Base-by-base conservation (phyloP, 805 yeast genomes). In the Candida peoriensis region DNA sequence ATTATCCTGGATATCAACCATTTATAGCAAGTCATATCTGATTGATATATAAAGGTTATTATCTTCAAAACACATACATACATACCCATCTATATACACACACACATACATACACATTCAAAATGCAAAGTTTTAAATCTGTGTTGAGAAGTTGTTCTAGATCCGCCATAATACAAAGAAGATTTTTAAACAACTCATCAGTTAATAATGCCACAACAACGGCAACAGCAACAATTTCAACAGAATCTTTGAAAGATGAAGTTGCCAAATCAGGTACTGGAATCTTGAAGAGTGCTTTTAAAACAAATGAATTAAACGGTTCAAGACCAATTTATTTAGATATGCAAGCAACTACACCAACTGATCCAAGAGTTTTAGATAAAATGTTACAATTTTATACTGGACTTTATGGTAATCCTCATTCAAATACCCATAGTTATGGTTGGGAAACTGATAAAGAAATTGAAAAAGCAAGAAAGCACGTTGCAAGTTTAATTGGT, bases 371-470 rank as follows among this genome's bases (percentile, higher is more conserved):
- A 37, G 99, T 93, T 8, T 63, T 93, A 47, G 96, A 86, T 56
- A 81, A 78, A 47, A 87, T 86, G 95, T 58, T 86, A 48, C 76
- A 74, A 49, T 87, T 81, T 55, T 83, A 76, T 59, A 90, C 97
- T 3, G 97, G 97, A 4, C 69, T 86, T 38, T 93, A 87, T 57
- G 99, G 99, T 43, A 93, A 93, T 59, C 99, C 99, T 16, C 99
- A 93, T 63, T 87, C 96, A 6, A 78, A 93, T 39, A 93, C 98
- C 2, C 99, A 93, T 57, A 75, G 95, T 6, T 93, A 90, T 58
- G 99, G 99, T 23, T 93, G 99, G 99, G 99, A 93, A 64, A 85
- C 98, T 4, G 96, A 90, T 39, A 75, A 74, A 44, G 96, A 81
- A 39, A 93, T 93, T 13, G 98, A 93, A 55, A 64, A 66, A 33